Conservation (phyloP, 2,329 filamentous ascomycete genomes). For the Phaeosphaeriaceae sp. region DNA sequence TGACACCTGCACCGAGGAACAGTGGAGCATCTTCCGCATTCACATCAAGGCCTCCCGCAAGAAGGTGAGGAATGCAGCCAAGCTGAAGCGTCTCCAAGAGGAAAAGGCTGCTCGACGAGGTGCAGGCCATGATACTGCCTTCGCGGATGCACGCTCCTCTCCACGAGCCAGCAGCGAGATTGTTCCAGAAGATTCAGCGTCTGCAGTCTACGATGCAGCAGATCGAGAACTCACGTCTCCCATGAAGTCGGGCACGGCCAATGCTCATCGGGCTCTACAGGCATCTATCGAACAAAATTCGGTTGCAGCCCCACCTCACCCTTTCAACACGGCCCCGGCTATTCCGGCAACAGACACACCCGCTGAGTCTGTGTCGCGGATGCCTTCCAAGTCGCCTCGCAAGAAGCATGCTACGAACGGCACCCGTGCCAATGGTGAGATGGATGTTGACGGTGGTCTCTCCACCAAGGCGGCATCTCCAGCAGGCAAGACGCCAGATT, state of each 20-base stretch:
- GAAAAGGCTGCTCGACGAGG: conserved; percentile 25
- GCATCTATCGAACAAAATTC: conserved; percentile 19
- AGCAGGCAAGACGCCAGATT: conserved; percentile 35
- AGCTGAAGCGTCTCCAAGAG: conserved; percentile 28
- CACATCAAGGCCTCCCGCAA: conserved; percentile 47
- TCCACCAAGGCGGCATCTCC: conserved; percentile 38
- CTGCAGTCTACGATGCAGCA: conserved; percentile 26
- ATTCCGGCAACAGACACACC: conserved; percentile 33
- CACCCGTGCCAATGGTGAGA: conserved; percentile 21
- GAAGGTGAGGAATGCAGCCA: conserved; percentile 41
- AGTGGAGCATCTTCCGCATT: conserved; percentile 53
- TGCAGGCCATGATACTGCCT: conserved; percentile 43
- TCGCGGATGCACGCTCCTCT: conserved; percentile 27
- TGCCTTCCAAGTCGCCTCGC: conserved; percentile 41
- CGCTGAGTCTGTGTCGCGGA: conserved; percentile 34
- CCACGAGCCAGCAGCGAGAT: conserved; percentile 34
- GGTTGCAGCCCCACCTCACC: conserved; percentile 26
- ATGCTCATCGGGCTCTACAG: conserved; percentile 28
- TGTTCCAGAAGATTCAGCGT: conserved; percentile 33
- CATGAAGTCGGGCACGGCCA: conserved; percentile 14
- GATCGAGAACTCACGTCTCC: conserved; percentile 15
- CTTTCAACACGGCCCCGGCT: conserved; percentile 38
- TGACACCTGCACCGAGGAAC: conserved; percentile 48
- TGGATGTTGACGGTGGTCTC: conserved; percentile 31
- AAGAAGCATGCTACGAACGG: conserved; percentile 38